These are phyloP conservation scores for Mortierella sp. DNA, from an alignment of 371 early-diverging fungal genomes.

Conservation along the genomic window DNA sequence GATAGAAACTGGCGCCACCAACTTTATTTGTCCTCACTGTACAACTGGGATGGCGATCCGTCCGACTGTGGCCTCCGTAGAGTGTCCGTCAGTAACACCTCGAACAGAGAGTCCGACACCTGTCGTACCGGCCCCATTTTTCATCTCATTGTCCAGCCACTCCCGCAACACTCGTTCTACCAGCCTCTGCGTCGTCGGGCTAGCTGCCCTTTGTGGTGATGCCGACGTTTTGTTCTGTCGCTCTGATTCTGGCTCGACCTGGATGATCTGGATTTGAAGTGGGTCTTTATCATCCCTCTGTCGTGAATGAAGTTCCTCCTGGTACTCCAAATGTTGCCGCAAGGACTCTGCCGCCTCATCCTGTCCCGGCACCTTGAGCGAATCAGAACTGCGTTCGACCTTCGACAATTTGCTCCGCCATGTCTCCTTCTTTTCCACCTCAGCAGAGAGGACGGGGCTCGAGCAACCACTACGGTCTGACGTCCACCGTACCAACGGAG, in stretches of 20 bases:
- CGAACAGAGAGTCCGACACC: slow-evolving; percentile 36
- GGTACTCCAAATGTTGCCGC: background rate
- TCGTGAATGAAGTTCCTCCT: slow-evolving; percentile 1
- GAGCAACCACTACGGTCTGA: slow-evolving; percentile 29
- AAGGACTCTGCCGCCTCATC: slow-evolving; percentile 10
- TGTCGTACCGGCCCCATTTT: slow-evolving; percentile 30
- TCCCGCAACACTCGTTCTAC: slow-evolving; percentile 66
- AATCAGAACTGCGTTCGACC: slow-evolving; percentile 9
- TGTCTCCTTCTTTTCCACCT: slow-evolving; percentile 1
- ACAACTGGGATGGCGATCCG: slow-evolving; percentile 21
- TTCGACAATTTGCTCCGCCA: slow-evolving; percentile 22
- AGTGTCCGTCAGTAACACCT: slow-evolving; percentile 29
- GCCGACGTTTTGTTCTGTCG: background rate
- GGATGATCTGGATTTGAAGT: background rate
- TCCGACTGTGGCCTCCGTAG: background rate
- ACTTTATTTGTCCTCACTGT: slow-evolving; percentile 13
- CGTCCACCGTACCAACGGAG: slow-evolving; percentile 15
- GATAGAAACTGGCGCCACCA: background rate
- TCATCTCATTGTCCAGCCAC: slow-evolving; percentile 60
- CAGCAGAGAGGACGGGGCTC: slow-evolving; percentile 24
- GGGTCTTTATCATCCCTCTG: background rate
- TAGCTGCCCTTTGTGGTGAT: slow-evolving; percentile 19
- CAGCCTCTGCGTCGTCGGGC: slow-evolving; percentile 45
- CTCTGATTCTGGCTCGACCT: background rate
- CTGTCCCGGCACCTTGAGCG: slow-evolving; percentile 27